phyloP scores from a whole-genome alignment of 208 protist species.

The Lotmaria passim region DNA sequence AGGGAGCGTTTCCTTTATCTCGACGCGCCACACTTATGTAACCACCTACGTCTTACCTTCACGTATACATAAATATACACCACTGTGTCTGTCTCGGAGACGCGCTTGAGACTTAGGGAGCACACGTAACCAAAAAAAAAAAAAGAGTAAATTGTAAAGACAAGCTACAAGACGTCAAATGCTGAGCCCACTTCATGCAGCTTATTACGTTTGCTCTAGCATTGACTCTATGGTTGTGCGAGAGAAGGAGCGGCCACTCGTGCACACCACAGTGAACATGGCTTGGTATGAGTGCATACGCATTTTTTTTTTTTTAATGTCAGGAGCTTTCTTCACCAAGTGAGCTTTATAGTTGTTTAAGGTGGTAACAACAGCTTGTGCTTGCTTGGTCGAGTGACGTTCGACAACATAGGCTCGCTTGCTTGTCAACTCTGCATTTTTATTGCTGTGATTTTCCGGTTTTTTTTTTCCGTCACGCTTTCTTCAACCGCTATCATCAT shows the following conservation, averaged over 20 bases:
- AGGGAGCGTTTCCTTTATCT: slow-evolving; percentile 3
- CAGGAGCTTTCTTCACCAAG: no score
- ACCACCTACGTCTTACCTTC: neutral
- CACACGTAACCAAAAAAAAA: slow-evolving; percentile 17
- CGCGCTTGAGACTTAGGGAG: slow-evolving; percentile 8
- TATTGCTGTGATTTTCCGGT: neutral
- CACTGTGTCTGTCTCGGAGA: neutral
- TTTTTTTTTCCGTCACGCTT: neutral
- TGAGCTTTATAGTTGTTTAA: no score
- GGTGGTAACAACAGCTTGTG: no score
- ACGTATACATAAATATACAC: slow-evolving; percentile 17
- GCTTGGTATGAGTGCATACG: no score
- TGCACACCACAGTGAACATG: no score
- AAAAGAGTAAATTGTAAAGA: slow-evolving; percentile 9
- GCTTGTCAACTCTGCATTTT: no score
- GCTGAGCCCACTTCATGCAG: no score
- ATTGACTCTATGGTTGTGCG: neutral
- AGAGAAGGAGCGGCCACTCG: no score
- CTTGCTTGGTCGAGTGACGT: no score
- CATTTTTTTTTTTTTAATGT: no score
- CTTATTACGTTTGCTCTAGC: neutral
- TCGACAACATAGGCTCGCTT: no score
- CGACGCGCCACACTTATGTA: neutral
- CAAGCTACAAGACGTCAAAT: neutral
- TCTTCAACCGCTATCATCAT: no score